Conservation (phyloP, 345 rosid genomes). For the Schrenkiella parvula region DNA sequence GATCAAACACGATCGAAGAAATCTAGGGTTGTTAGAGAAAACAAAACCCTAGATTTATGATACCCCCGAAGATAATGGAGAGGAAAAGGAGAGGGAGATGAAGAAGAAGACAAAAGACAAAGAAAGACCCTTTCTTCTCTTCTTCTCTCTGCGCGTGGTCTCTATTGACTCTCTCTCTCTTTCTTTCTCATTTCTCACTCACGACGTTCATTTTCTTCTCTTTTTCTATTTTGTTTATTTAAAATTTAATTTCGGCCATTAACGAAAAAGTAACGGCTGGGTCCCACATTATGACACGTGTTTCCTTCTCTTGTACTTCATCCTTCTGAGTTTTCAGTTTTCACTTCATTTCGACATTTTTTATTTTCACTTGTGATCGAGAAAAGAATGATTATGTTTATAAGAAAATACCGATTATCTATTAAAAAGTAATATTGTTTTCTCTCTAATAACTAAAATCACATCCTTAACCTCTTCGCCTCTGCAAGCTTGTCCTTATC, state of each 20-base stretch:
- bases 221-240: background rate
- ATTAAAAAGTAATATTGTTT: no score
- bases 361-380: background rate
- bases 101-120: conserved; percentile 6
- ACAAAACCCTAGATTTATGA: conserved; percentile 35
- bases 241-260: background rate
- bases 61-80: conserved; percentile 29
- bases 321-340: background rate
- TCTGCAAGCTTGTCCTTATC: no score
- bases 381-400: background rate
- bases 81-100: background rate
- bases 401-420: no score
- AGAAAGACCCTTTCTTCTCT: conserved; percentile 12
- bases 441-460: no score
- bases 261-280: conserved; percentile 9
- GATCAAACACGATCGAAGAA: conserved; percentile 15
- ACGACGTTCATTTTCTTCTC: conserved; percentile 2
- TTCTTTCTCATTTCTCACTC: background rate
- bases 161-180: conserved; percentile 17
- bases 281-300: conserved; percentile 16
- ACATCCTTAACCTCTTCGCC: no score
- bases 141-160: conserved; percentile 25
- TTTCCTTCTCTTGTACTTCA: conserved; percentile 17
- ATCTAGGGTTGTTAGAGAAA: conserved; percentile 26
- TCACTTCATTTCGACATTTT: conserved; percentile 3